A percentile compares a stretch with the other conserved stretches of the same genome.
phyloP scores from a whole-genome alignment of 1,284 basidiomycete genomes.

The Hymenochaete sp. region DNA sequence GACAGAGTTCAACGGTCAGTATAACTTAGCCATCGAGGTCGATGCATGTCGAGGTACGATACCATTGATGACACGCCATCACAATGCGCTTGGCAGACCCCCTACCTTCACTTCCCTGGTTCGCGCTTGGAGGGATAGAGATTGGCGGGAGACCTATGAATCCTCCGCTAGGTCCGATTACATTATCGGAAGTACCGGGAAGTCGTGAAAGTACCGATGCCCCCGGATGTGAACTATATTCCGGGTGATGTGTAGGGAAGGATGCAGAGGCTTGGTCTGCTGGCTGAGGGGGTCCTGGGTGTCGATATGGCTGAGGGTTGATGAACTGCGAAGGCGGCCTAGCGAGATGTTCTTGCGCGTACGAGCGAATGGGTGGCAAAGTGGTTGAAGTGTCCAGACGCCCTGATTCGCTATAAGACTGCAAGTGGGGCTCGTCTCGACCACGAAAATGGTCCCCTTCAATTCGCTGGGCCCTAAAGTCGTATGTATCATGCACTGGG shows the following conservation, averaged over 20 bases:
- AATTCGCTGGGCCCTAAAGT: background rate
- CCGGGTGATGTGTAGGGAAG: too few relatives aligned
- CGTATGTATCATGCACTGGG: conserved; percentile 16
- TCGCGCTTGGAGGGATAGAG: conserved; percentile 1
- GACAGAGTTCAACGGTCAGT: too few relatives aligned
- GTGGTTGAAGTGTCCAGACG: conserved; percentile 10
- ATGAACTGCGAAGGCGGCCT: conserved; percentile 6
- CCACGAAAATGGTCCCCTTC: background rate
- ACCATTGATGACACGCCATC: conserved; percentile 19
- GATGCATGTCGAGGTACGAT: conserved; percentile 1
- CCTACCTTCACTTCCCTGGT: conserved; percentile 8
- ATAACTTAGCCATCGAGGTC: conserved; percentile 1
- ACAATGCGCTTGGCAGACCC: conserved; percentile 14
- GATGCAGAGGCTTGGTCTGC: too few relatives aligned
- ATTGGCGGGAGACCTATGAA: conserved; percentile 13
- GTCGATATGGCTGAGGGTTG: conserved; percentile 5
- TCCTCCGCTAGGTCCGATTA: too few relatives aligned
- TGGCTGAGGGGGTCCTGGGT: too few relatives aligned
- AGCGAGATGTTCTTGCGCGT: conserved; percentile 8
- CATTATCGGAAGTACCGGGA: too few relatives aligned
- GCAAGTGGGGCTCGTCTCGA: background rate
- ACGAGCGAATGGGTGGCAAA: conserved; percentile 10
- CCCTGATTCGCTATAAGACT: conserved; percentile 3
- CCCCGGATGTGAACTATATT: too few relatives aligned
- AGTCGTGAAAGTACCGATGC: too few relatives aligned